Evolutionary conservation across 352 stramenopile species (phyloP).

Genomic region (Pythium volutum): DNA sequence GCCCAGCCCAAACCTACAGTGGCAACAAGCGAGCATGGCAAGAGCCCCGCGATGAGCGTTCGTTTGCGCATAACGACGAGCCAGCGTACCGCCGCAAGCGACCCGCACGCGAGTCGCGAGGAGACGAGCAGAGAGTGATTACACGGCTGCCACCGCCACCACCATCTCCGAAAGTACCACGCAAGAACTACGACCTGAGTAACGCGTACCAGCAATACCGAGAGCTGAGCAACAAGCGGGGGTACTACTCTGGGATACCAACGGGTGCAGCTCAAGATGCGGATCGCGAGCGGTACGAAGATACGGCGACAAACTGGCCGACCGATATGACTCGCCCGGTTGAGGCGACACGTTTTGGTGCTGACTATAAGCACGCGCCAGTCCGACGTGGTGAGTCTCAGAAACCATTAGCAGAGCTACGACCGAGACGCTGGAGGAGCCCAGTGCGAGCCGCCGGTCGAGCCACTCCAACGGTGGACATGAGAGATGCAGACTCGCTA

Average conservation of each 20-base stretch:
- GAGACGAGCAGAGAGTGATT: no score
- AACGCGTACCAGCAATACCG: constrained; percentile 13
- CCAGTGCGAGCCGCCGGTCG: not conserved
- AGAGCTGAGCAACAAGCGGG: constrained; percentile 11
- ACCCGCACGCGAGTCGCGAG: not conserved
- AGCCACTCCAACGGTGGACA: not conserved
- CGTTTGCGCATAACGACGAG: not conserved
- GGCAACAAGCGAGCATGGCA: constrained; percentile 6
- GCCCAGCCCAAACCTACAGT: not conserved
- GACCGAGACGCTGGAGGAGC: not conserved
- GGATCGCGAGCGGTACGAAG: not conserved
- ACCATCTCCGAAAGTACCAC: not conserved
- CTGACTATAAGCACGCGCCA: not conserved
- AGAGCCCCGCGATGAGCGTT: not conserved
- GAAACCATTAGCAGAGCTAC: not conserved
- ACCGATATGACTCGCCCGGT: not conserved
- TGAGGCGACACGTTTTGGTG: not conserved
- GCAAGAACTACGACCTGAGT: constrained; percentile 21
- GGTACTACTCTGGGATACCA: not conserved
- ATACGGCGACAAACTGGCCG: not conserved
- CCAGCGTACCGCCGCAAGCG: not conserved
- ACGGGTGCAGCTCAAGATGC: not conserved
- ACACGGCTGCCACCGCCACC: not conserved
- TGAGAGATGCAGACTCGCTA: not conserved
- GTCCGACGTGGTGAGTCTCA: no score